These are phyloP conservation scores for Leptodontidium sp. DNA, from an alignment of 2,329 filamentous ascomycete species.

Conservation along the genomic window DNA sequence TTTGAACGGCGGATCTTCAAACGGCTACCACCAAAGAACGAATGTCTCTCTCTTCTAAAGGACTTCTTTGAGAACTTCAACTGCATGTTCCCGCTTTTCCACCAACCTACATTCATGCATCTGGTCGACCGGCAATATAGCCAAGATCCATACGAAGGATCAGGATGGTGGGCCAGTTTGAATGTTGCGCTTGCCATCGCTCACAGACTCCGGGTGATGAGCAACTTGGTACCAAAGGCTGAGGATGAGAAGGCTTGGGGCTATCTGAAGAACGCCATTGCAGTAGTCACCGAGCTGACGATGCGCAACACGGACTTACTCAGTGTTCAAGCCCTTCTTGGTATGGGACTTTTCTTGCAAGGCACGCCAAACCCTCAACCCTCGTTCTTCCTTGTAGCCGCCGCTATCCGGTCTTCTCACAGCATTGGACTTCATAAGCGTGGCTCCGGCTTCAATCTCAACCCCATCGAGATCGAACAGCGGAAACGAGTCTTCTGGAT, in stretches of 20 bases:
- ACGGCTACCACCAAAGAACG: constrained; percentile 82
- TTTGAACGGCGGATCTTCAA: constrained; percentile 87
- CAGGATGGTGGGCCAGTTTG: constrained; percentile 97
- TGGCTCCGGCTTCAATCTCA: constrained; percentile 91
- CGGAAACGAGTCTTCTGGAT: constrained; percentile 82
- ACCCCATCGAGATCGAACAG: constrained; percentile 93
- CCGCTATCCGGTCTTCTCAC: constrained; percentile 88
- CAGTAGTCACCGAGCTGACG: constrained; percentile 88
- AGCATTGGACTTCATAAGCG: constrained; percentile 96
- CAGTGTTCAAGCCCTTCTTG: constrained; percentile 91
- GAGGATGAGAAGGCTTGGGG: constrained; percentile 96
- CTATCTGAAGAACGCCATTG: constrained; percentile 96
- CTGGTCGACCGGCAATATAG: constrained; percentile 95
- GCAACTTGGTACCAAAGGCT: constrained; percentile 86
- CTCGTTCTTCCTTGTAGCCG: constrained; percentile 87
- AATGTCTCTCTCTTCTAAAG: constrained; percentile 85
- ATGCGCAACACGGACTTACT: constrained; percentile 96
- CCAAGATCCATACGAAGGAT: constrained; percentile 88
- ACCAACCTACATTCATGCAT: constrained; percentile 98
- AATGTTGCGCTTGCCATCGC: constrained; percentile 95
- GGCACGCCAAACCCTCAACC: constrained; percentile 97
- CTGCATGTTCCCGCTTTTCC: constrained; percentile 96
- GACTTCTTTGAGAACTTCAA: constrained; percentile 99
- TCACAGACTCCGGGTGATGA: constrained; percentile 92
- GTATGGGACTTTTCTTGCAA: constrained; percentile 94